phyloP scores from a whole-genome alignment of 768 basidiomycete species.

The Nidula microcarpa region DNA sequence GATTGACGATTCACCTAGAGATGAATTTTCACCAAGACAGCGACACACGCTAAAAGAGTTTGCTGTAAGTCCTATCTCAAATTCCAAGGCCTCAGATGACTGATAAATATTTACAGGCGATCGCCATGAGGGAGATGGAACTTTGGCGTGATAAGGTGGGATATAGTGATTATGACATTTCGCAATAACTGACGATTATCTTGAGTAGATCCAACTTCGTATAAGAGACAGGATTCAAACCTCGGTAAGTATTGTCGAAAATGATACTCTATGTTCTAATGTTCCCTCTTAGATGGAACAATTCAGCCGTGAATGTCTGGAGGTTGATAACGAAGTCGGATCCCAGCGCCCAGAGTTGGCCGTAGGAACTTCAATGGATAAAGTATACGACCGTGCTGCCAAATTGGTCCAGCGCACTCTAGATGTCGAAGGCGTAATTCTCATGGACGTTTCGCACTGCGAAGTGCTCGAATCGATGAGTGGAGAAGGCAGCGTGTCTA shows the following conservation, averaged over 20 bases:
- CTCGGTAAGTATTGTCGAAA: constrained; percentile 50
- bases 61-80: constrained; percentile 48
- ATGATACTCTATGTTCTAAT: constrained; percentile 1
- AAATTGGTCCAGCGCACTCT: constrained; percentile 86
- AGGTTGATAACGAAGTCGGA: constrained; percentile 68
- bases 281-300: constrained; percentile 82
- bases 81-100: constrained; percentile 3
- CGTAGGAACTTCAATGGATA: constrained; percentile 65
- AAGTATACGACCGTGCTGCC: constrained; percentile 87
- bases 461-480: constrained; percentile 77
- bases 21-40: constrained; percentile 85
- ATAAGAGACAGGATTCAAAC: constrained; percentile 90
- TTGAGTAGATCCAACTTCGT: constrained; percentile 73
- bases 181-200: background rate
- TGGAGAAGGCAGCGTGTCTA: constrained; percentile 58
- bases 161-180: background rate
- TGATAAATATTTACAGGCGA: constrained; percentile 44
- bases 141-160: constrained; percentile 89
- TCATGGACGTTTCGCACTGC: constrained; percentile 90
- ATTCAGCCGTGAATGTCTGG: constrained; percentile 92
- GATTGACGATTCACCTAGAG: constrained; percentile 77
- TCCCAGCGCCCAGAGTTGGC: constrained; percentile 29
- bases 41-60: constrained; percentile 94
- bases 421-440: constrained; percentile 88
- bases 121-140: constrained; percentile 94